These are phyloP conservation scores for Camelina hispida DNA, from an alignment of 345 rosid genomes.

Conservation along the genomic window DNA sequence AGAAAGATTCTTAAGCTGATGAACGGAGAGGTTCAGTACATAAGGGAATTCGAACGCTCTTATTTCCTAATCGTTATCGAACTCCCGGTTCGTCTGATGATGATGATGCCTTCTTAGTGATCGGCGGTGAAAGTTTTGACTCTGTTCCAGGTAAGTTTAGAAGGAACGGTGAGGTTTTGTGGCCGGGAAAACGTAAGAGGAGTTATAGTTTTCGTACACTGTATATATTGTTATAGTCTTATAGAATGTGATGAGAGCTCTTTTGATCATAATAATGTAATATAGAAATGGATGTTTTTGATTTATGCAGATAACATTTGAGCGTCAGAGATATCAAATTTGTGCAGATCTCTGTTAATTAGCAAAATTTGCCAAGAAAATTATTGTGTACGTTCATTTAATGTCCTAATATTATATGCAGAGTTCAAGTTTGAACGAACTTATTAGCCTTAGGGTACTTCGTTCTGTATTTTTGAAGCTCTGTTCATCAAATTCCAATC, in stretches of 20 bases:
- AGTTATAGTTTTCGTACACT: background rate
- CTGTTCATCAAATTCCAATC: background rate
- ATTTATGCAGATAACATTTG: background rate
- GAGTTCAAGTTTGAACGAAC: background rate
- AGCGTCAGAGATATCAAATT: background rate
- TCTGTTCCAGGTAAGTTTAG: background rate
- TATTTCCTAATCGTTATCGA: slow-evolving; percentile 73
- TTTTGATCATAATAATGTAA: background rate
- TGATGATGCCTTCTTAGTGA: background rate
- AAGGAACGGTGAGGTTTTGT: background rate
- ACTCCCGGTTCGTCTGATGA: slow-evolving; percentile 53
- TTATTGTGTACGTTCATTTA: no score
- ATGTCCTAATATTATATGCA: no score
- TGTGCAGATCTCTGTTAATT: background rate
- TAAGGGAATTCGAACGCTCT: slow-evolving; percentile 78
- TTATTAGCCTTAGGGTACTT: background rate
- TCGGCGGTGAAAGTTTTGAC: background rate
- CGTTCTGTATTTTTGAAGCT: background rate
- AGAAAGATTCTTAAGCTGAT: slow-evolving; percentile 83
- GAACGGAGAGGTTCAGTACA: slow-evolving; percentile 91
- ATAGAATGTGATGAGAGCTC: background rate
- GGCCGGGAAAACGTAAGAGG: background rate
- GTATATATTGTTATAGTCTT: slow-evolving; percentile 1
- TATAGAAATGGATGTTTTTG: background rate
- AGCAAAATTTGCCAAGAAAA: background rate